A percentile compares a stretch with the other conserved stretches of the same genome.
These are phyloP conservation scores for Leccinum broughii DNA, from an alignment of 768 basidiomycete genomes.

Conservation along the genomic window DNA sequence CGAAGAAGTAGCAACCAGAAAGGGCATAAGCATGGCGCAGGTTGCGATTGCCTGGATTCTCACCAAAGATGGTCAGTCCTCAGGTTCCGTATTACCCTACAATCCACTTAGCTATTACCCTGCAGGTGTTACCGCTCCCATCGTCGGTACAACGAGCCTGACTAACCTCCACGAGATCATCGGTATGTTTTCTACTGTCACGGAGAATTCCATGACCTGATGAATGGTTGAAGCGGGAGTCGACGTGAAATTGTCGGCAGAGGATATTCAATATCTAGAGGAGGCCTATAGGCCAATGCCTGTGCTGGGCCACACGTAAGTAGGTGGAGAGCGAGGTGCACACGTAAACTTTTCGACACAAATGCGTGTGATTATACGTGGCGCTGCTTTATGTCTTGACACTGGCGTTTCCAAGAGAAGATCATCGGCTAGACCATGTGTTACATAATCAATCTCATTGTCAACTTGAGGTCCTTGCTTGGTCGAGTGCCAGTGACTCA, in stretches of 20 bases:
- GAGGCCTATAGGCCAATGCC: slow-evolving; percentile 44
- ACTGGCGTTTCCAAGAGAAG: too few relatives aligned
- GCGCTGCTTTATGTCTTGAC: neutral
- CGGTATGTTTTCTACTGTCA: slow-evolving; percentile 23
- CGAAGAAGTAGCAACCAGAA: slow-evolving; percentile 40
- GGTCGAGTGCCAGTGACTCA: neutral
- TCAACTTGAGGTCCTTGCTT: neutral
- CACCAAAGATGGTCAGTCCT: slow-evolving; percentile 29
- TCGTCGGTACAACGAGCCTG: slow-evolving; percentile 44
- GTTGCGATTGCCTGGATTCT: slow-evolving; percentile 43
- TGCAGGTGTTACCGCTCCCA: slow-evolving; percentile 42
- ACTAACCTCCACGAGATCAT: slow-evolving; percentile 43
- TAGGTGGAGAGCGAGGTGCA: neutral
- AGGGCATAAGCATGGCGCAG: slow-evolving; percentile 43
- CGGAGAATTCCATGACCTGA: slow-evolving; percentile 5
- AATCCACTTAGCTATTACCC: neutral
- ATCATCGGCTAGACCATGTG: too few relatives aligned
- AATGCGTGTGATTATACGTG: too few relatives aligned
- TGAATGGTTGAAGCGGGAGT: slow-evolving; percentile 29
- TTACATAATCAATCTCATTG: neutral
- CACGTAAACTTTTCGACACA: neutral
- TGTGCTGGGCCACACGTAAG: slow-evolving; percentile 39
- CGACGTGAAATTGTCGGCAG: slow-evolving; percentile 45
- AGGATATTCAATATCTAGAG: slow-evolving; percentile 49
- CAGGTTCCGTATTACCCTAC: neutral